Evolutionary conservation across 2,329 filamentous ascomycete species (phyloP), one percentile per base, ranked within the genome.

Genomic region (Penicillium fuscoglaucum): DNA sequence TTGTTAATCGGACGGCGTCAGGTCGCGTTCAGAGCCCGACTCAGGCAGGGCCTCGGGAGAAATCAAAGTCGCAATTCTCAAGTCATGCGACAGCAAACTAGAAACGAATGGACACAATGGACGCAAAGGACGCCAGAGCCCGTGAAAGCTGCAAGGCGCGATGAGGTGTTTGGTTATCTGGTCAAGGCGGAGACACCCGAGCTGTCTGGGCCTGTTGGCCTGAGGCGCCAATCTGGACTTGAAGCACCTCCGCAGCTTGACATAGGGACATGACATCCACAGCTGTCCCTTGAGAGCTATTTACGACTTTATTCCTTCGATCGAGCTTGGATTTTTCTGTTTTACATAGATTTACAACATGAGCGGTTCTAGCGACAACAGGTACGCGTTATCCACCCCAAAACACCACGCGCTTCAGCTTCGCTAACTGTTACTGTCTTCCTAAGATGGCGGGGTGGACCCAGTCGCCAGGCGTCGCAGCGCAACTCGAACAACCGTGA

Each of bases 371-470:
- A 69, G 70, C 54, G 74, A 76, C 41, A 72, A 74, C 49, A 74
- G 69, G 75, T 77, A 70, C 39, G 62, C 60, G 45, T 52, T 28
- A 41, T 28, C 33, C 49, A 15, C 44, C 43, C 19, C 50, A 52
- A 19, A 54, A n/a, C 12, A 40, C 33, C 21, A 13, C 47, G 46
- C 52, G 51, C 43, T 50, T 19, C 26, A 46, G 17, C 31, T 33
- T 35, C 29, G 41, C 64, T 70, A 52, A 65, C 40, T 45, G 29
- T 44, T 24, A n/a, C 31, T 59, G 41, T 24, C 57, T 57, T 51
- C 41, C 46, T 49, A 37, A 78, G 74, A 70, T 78, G 75, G 75
- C 74, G 75, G 61, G 69, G 74, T 63, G 74, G 74, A 58, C 74
- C 70, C 43, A 72, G 72, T 65, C 74, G 75, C 61, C 73, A 73